Percentiles rank a stretch among this genome's conserved stretches.
phyloP scores from a whole-genome alignment of 2,329 filamentous ascomycete species.

The Aspergillus carbonarius region DNA sequence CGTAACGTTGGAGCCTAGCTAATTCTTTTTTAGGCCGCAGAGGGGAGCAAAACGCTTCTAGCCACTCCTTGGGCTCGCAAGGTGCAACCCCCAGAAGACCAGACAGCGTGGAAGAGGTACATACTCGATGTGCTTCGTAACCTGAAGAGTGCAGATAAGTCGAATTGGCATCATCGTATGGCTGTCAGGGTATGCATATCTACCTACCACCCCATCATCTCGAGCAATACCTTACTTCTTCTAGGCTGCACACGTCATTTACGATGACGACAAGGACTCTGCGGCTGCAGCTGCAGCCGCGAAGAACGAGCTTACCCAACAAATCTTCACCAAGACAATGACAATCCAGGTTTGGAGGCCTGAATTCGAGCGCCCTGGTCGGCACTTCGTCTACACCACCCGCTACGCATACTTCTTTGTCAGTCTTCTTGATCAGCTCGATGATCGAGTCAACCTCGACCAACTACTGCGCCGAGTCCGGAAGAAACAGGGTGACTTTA shows the following conservation, averaged over 20 bases:
- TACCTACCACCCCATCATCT: slow-evolving; percentile 16
- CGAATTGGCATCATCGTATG: slow-evolving; percentile 93
- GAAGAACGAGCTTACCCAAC: slow-evolving; percentile 75
- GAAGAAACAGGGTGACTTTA: slow-evolving; percentile 74
- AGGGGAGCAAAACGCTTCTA: slow-evolving; percentile 52
- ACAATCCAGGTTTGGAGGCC: slow-evolving; percentile 94
- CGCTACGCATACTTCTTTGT: slow-evolving; percentile 84
- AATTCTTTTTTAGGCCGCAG: slow-evolving; percentile 40
- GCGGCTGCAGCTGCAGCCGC: slow-evolving; percentile 56
- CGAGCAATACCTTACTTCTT: slow-evolving; percentile 34
- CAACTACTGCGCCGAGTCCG: slow-evolving; percentile 74
- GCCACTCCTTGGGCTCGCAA: slow-evolving; percentile 58
- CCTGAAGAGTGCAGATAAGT: slow-evolving; percentile 73
- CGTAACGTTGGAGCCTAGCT: slow-evolving; percentile 1
- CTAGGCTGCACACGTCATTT: slow-evolving; percentile 61
- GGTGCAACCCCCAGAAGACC: slow-evolving; percentile 48
- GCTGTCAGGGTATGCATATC: slow-evolving; percentile 64
- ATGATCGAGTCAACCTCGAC: slow-evolving; percentile 74
- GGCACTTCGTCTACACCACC: slow-evolving; percentile 89
- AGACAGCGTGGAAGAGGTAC: slow-evolving; percentile 60
- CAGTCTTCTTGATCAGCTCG: slow-evolving; percentile 68
- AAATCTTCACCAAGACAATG: slow-evolving; percentile 94
- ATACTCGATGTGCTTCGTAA: slow-evolving; percentile 60
- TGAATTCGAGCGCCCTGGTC: slow-evolving; percentile 76
- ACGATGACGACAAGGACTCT: slow-evolving; percentile 55